phyloP scores from a whole-genome alignment of 345 rosid genomes.

The Brassica nigra region DNA sequence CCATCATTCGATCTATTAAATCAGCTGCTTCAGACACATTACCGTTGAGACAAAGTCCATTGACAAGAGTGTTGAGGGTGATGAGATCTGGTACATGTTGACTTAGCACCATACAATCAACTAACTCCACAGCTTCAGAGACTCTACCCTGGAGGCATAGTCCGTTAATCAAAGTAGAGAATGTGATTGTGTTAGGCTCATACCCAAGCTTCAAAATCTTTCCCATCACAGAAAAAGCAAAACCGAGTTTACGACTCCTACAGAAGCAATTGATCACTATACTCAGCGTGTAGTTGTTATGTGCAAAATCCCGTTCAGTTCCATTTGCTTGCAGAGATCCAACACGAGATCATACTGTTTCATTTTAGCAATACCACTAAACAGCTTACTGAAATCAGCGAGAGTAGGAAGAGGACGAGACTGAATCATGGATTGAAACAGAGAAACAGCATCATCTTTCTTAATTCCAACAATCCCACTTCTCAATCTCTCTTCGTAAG shows the following conservation, averaged over 20 bases:
- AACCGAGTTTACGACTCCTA: neutral
- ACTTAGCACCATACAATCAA: no score
- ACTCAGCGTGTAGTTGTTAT: neutral
- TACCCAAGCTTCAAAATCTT: neutral
- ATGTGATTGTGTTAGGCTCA: neutral
- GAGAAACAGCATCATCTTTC: neutral
- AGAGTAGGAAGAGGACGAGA: neutral
- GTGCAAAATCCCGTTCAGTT: neutral
- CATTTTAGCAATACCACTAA: neutral
- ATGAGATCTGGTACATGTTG: neutral
- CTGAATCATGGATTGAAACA: neutral
- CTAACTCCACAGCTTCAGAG: neutral
- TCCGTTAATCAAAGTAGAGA: neutral
- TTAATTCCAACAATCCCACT: neutral
- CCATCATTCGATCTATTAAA: neutral
- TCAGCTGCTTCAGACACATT: neutral
- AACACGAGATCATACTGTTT: neutral
- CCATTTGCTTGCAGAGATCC: conserved; percentile 10
- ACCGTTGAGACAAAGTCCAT: neutral
- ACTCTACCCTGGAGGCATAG: neutral
- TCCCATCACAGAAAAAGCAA: neutral
- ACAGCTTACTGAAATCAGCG: neutral
- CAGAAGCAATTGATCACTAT: conserved; percentile 1
- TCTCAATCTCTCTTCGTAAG: neutral
- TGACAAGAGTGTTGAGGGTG: neutral